A percentile compares a stretch with the other conserved stretches of the same genome.
phyloP scores from a whole-genome alignment of 306 rosid genomes.

The Styphnolobium japonicum region DNA sequence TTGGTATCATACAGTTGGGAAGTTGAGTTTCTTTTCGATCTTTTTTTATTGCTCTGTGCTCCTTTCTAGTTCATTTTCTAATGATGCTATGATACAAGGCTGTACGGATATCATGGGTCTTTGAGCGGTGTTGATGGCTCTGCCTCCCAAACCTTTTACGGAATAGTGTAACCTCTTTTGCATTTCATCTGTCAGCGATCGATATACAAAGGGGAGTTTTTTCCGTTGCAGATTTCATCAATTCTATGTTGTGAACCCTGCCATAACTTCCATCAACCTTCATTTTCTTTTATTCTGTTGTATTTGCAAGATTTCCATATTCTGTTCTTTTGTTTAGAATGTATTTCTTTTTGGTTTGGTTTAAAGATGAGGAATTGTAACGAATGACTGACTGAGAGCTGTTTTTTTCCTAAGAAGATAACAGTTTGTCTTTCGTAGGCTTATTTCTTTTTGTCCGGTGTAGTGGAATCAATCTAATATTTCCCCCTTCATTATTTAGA shows the following conservation, averaged over 20 bases:
- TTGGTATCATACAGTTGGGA: not conserved
- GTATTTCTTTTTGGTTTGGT: constrained; percentile 6
- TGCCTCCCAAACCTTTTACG: not conserved
- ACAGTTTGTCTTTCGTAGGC: not conserved
- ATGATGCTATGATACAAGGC: constrained; percentile 27
- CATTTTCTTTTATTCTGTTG: not conserved
- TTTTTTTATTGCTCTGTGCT: not conserved
- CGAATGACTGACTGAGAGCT: not conserved
- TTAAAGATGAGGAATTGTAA: constrained; percentile 16
- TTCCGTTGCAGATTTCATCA: constrained; percentile 7
- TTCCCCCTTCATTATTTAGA: not conserved
- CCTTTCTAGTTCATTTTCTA: constrained; percentile 15
- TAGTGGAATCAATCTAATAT: not conserved
- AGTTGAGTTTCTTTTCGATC: constrained; percentile 18
- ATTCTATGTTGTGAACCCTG: constrained; percentile 2
- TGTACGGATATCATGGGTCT: not conserved
- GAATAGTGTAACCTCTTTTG: not conserved
- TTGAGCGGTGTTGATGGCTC: constrained; percentile 3
- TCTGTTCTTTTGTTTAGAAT: constrained; percentile 1
- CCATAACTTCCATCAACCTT: not conserved
- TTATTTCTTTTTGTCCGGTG: not conserved
- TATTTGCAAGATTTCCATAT: constrained; percentile 1
- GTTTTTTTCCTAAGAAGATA: not conserved
- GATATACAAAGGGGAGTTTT: not conserved
- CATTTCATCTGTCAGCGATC: not conserved